Percentiles rank a stretch among this genome's conserved stretches.
These are phyloP conservation scores for Aspergillus bertholletiae DNA, from an alignment of 495 filamentous ascomycete genomes.

Conservation along the genomic window DNA sequence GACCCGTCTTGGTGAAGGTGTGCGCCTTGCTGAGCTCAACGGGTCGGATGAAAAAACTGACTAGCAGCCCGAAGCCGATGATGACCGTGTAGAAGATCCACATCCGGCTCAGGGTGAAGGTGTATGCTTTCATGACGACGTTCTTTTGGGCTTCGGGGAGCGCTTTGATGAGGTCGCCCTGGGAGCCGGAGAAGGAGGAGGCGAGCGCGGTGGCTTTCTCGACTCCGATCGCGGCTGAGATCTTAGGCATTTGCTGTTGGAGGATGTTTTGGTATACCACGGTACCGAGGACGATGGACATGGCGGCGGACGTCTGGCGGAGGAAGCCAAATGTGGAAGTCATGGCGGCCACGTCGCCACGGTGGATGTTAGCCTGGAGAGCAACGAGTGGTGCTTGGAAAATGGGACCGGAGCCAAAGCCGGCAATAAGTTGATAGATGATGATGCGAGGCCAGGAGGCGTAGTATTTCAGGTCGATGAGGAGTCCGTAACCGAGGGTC, in stretches of 20 bases:
- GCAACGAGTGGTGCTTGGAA: constrained; percentile 59
- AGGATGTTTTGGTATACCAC: constrained; percentile 58
- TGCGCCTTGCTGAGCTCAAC: constrained; percentile 57
- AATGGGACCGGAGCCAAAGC: constrained; percentile 52
- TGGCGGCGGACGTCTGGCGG: constrained; percentile 48
- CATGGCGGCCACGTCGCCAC: constrained; percentile 49
- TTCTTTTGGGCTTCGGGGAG: constrained; percentile 44
- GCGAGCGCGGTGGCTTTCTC: constrained; percentile 29
- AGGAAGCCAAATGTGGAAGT: constrained; percentile 52
- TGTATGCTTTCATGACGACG: constrained; percentile 53
- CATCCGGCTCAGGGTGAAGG: constrained; percentile 57
- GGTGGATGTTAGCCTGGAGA: constrained; percentile 49
- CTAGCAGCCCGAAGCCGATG: constrained; percentile 48
- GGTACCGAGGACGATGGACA: constrained; percentile 52
- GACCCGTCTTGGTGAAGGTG: constrained; percentile 58
- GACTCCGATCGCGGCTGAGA: constrained; percentile 35
- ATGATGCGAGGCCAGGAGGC: constrained; percentile 50
- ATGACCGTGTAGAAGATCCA: constrained; percentile 63
- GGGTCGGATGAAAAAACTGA: constrained; percentile 53
- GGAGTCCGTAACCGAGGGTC: constrained; percentile 52
- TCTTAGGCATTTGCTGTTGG: constrained; percentile 32
- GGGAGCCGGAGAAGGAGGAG: constrained; percentile 53
- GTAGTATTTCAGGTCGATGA: constrained; percentile 46
- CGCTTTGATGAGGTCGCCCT: constrained; percentile 49
- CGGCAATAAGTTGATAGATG: constrained; percentile 51